Evolutionary conservation across 2,329 filamentous ascomycete species (phyloP), one percentile per base, ranked within the genome.

Genomic region (Fusarium caatingaense): DNA sequence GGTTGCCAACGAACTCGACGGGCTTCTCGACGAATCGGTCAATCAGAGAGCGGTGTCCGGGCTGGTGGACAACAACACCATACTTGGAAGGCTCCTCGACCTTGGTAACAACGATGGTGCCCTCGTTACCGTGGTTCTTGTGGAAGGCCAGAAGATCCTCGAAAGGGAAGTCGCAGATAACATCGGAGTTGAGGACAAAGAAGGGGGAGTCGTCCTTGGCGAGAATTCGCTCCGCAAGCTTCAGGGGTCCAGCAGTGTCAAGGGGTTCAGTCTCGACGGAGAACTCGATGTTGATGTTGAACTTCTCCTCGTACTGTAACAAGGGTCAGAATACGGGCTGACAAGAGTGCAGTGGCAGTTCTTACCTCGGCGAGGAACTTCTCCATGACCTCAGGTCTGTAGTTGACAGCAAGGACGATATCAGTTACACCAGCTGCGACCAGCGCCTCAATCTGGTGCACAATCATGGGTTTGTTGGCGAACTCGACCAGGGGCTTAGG

Each of bases 1-100:
- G 92, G 88, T 98, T 98, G 77, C 95, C 95, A 62, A 98, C 95
- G 79, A 98, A 98, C 84, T 98, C 93, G 79, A 98, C 93, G 40
- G 95, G 95, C 88, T 99, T 99, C 89, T 99, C 95, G 74, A 99
- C 96, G 85, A 99, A 99, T 74, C 96, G 94, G 83, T 99, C 96
- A 82, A 99, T 98, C 79, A 93, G 90, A 48, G 93, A 93, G 57
- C 93, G 84, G 83, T 97, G 93, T 81, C 91, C 92, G 68, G 94
- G 93, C 86, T 97, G 96, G 90, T 98, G 95, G 30, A 99, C 96
- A 60, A 99, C 91, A 75, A 99, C 95, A 89, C 95, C 95, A 81
- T 98, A 99, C 84, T 99, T 99, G 79, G 93, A 97, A 45, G 95
- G 95, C 84, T 99, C 96, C 84, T 99, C 95, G 56, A 99, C 95